Evolutionary conservation across 345 rosid species (phyloP).

Genomic region (Gossypium longicalyx): DNA sequence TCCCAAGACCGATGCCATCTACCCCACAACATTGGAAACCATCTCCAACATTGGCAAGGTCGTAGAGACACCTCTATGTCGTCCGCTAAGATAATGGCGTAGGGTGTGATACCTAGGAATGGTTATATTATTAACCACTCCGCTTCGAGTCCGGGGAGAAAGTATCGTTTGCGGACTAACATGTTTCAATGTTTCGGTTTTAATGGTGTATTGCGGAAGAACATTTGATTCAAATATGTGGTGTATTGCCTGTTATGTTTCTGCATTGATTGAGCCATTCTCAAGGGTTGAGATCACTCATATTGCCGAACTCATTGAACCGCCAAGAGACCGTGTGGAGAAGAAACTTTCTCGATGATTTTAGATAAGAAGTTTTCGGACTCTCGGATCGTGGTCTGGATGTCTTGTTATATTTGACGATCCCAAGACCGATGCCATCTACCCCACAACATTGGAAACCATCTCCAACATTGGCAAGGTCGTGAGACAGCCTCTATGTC

Average conservation of each 20-base stretch:
- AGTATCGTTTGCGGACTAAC: background rate
- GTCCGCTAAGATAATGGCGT: conserved; percentile 89
- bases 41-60: conserved; percentile 89
- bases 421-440: conserved; percentile 84
- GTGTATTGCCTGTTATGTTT: conserved; percentile 19
- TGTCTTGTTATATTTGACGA: conserved; percentile 88
- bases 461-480: conserved; percentile 89
- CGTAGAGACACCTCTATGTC: conserved; percentile 87
- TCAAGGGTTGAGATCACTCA: conserved; percentile 85
- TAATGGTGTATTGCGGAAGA: background rate
- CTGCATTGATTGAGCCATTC: conserved; percentile 92
- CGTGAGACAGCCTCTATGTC: conserved; percentile 90
- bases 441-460: conserved; percentile 81
- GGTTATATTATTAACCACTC: background rate
- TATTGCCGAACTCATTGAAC: conserved; percentile 74
- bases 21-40: conserved; percentile 81
- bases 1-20: conserved; percentile 84
- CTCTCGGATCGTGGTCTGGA: conserved; percentile 92
- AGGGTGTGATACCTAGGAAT: background rate
- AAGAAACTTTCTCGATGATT: conserved; percentile 93
- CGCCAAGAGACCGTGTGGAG: conserved; percentile 74
- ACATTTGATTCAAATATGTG: background rate
- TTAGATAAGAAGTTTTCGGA: conserved; percentile 95
- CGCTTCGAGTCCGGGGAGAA: background rate
- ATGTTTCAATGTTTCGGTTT: background rate